phyloP scores from a whole-genome alignment of 164 flowering plant genomes.

The Pachysandra terminalis region DNA sequence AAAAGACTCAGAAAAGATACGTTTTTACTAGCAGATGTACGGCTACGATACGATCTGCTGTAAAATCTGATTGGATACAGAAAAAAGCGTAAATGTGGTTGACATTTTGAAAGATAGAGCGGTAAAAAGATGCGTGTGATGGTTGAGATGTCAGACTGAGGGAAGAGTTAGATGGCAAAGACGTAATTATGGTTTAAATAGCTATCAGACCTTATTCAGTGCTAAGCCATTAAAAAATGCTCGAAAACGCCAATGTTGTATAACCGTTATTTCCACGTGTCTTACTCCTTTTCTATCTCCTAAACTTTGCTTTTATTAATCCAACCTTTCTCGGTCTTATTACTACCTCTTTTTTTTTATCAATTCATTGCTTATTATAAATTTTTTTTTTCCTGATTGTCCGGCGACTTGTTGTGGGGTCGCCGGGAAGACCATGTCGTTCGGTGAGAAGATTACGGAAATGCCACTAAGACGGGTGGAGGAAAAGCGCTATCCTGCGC shows the following conservation, averaged over 20 bases:
- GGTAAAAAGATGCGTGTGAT: not conserved
- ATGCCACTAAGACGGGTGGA: conserved; percentile 13
- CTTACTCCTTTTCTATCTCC: too few species aligned
- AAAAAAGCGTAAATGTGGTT: too few species aligned
- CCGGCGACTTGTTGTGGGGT: conserved; percentile 1
- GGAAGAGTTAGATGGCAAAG: not conserved
- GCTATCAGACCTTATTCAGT: not conserved
- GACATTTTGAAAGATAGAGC: not conserved
- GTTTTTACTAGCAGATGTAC: not conserved
- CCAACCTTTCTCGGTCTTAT: not conserved
- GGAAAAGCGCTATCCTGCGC: conserved; percentile 34
- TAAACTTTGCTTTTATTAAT: too few species aligned
- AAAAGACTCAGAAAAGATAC: too few species aligned
- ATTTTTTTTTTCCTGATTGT: not conserved
- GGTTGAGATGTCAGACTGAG: not conserved
- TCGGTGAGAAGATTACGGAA: not conserved
- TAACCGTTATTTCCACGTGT: not conserved
- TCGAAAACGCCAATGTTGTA: not conserved
- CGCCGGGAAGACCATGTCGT: conserved; percentile 1
- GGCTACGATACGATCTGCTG: not conserved
- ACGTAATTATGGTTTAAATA: conserved; percentile 2
- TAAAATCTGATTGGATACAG: not conserved
- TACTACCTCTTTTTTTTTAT: not conserved
- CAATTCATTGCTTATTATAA: not conserved
- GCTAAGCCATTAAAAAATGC: conserved; percentile 1